Evolutionary conservation across 108 stramenopile species (phyloP).

Genomic region (Nitzschia sp.): DNA sequence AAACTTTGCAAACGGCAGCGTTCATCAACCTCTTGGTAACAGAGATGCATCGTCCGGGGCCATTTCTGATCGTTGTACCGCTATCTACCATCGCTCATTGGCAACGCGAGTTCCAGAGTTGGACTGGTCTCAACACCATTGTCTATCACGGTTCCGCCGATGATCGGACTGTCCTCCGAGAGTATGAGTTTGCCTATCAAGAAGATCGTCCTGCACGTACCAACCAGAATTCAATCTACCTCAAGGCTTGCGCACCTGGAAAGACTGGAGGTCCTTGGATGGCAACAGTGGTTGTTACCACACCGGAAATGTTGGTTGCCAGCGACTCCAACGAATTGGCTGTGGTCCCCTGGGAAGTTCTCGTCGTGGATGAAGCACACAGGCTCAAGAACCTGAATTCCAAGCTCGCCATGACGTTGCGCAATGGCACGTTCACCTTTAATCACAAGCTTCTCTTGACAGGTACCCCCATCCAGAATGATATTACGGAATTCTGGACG

Average conservation of each 20-base stretch:
- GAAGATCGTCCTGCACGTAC: conserved; percentile 53
- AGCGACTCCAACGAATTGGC: conserved; percentile 80
- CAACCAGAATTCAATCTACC: conserved; percentile 61
- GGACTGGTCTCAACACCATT: conserved; percentile 94
- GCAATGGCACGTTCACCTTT: conserved; percentile 72
- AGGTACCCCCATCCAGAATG: conserved; percentile 93
- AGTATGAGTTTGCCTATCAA: conserved; percentile 79
- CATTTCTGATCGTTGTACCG: conserved; percentile 90
- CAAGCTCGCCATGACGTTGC: conserved; percentile 84
- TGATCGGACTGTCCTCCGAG: conserved; percentile 74
- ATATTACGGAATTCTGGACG: conserved; percentile 81
- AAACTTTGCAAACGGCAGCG: conserved; percentile 87
- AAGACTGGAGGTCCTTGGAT: conserved; percentile 70
- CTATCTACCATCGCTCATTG: conserved; percentile 93
- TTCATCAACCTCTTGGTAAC: conserved; percentile 67
- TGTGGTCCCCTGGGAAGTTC: conserved; percentile 75
- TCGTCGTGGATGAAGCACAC: conserved; percentile 98
- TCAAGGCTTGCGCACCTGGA: conserved; percentile 46
- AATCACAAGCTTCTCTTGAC: conserved; percentile 86
- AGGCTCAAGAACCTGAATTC: conserved; percentile 92
- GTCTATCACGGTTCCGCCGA: conserved; percentile 90
- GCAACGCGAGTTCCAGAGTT: conserved; percentile 87
- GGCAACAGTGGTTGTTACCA: conserved; percentile 88
- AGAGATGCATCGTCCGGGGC: conserved; percentile 54
- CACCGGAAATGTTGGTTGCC: conserved; percentile 86